phyloP scores from a whole-genome alignment of 352 stramenopile species.

The Pythium phragmitis region DNA sequence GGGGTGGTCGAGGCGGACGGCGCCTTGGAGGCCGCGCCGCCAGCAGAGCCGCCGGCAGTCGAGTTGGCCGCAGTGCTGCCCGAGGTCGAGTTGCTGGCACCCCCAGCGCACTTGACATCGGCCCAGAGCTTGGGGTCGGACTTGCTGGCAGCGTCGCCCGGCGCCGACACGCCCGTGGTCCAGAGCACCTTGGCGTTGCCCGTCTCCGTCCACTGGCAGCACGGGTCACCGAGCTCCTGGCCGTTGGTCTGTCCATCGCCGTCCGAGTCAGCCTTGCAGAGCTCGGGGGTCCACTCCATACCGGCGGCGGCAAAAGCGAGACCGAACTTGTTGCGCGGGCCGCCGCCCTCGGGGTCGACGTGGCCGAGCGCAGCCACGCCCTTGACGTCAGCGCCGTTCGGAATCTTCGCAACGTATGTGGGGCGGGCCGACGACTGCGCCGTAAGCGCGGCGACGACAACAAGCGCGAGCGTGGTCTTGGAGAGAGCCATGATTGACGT shows the following conservation, averaged over 20 bases:
- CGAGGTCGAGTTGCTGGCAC: not conserved
- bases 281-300: constrained; percentile 29
- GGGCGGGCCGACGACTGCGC: not conserved
- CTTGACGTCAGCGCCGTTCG: constrained; percentile 17
- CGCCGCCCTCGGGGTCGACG: constrained; percentile 27
- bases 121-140: constrained; percentile 22
- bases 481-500: not conserved
- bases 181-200: constrained; percentile 23
- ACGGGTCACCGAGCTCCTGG: constrained; percentile 29
- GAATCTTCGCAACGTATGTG: constrained; percentile 8
- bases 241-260: constrained; percentile 48
- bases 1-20: not conserved
- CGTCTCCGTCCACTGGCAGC: constrained; percentile 22
- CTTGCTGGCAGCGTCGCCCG: constrained; percentile 26
- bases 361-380: constrained; percentile 32
- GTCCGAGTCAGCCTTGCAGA: constrained; percentile 35
- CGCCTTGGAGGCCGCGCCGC: not conserved
- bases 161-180: constrained; percentile 29
- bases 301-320: constrained; percentile 22
- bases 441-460: not conserved
- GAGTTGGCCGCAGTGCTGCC: not conserved
- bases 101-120: constrained; percentile 4
- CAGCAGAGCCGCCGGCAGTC: not conserved
- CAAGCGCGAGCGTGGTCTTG: constrained; percentile 1
- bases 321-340: constrained; percentile 33